phyloP scores from a whole-genome alignment of 2,329 filamentous ascomycete genomes.

The Phialocephala subalpina region DNA sequence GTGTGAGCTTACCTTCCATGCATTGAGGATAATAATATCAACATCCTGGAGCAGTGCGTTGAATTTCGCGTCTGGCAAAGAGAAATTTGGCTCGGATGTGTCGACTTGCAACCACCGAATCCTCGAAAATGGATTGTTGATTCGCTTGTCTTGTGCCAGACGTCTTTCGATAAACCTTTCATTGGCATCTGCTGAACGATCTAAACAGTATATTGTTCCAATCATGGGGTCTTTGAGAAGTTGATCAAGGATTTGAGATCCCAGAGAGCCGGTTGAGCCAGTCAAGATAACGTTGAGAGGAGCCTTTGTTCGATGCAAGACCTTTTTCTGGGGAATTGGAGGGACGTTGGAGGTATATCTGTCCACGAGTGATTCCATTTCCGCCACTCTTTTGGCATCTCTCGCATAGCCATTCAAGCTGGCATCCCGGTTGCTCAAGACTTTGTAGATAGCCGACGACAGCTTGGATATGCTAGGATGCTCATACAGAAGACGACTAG shows the following conservation, averaged over 20 bases:
- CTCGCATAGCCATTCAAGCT: not conserved
- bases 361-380: not conserved
- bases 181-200: not conserved
- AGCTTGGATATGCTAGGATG: not conserved
- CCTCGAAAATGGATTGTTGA: not conserved
- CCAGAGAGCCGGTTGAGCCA: constrained; percentile 1
- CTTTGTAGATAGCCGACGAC: not conserved
- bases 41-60: not conserved
- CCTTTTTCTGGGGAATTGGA: not conserved
- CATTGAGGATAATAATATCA: not conserved
- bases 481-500: not conserved
- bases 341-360: not conserved
- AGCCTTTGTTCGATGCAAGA: not conserved
- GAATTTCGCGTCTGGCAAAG: not conserved
- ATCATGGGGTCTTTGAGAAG: not conserved
- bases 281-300: not conserved
- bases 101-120: not conserved
- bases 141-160: not conserved
- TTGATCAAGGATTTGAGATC: not conserved
- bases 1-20: constrained; percentile 9
- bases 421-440: not conserved
- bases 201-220: not conserved
- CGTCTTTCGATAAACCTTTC: not conserved
- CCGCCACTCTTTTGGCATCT: not conserved
- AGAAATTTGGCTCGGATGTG: not conserved